Evolutionary conservation across 371 early-diverging fungal genomes (phyloP), one percentile per base, ranked within the genome.

Genomic region (Apophysomyces trapeziformis): DNA sequence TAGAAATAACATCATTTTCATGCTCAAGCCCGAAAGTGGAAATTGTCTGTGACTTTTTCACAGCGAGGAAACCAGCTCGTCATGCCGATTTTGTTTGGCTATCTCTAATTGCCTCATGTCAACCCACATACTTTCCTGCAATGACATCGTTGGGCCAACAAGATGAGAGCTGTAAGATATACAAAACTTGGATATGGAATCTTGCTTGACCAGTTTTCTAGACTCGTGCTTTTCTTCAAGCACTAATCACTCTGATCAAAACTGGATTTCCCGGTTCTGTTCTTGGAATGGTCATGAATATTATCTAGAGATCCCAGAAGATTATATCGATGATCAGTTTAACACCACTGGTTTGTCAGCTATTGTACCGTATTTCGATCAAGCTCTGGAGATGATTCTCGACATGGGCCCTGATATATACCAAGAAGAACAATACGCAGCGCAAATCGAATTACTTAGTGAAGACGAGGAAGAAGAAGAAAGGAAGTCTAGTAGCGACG

Each of bases 251-350:
- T 80, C 80, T 13, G 47, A 70, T 9, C 74, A 80, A 41, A 72
- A 67, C 44, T 97, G 97, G 97, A 89, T 96, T 39, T 84, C 90
- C 37, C 95, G 96, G 95, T 97, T 93, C 75, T 92, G 92, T 68
- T 87, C 90, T 8, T 83, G 93, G 47, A 76, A 85, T 39, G 96
- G 95, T 38, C 87, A 93, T 64, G 94, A 94, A 70, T 92, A 87
- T 68, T 94, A 92, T 77, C 85, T 90, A 50, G 92, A 93, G 70
- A 90, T 96, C 5, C 92, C 93, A 59, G 92, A 92, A 58, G 92
- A 93, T 32, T 96, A 91, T 71, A 93, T 95, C 58, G 88, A 90
- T 58, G 99, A 99, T 79, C 90, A 93, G 58, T 99, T 99, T 74
- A 97, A 99, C 78, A 76, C 97, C 41, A 91, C 93, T 21, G 97